These are phyloP conservation scores for Megacollybia platyphylla DNA, from an alignment of 1,284 basidiomycete species.

Conservation along the genomic window DNA sequence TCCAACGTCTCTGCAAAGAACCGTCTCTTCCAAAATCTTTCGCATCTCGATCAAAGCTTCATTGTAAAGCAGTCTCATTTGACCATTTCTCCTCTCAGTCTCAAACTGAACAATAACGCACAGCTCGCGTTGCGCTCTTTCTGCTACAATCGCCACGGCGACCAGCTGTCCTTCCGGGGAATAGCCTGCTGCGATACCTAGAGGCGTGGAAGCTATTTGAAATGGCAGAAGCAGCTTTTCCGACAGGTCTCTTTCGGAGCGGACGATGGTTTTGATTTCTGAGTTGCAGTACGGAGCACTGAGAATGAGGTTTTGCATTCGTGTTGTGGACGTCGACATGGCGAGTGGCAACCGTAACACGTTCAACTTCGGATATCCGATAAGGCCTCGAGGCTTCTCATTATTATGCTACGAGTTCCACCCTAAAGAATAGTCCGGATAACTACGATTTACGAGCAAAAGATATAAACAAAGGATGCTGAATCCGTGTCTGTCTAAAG, in stretches of 20 bases:
- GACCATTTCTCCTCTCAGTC: background rate
- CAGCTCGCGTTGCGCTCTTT: background rate
- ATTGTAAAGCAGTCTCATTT: background rate
- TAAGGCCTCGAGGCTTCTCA: too few relatives aligned
- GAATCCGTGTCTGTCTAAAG: background rate
- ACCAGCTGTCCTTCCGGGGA: background rate
- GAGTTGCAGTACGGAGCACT: too few relatives aligned
- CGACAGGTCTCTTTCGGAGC: background rate
- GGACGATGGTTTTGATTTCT: too few relatives aligned
- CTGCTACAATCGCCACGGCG: background rate
- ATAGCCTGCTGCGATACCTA: background rate
- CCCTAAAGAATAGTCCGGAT: too few relatives aligned
- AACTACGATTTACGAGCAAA: background rate
- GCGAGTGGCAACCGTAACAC: too few relatives aligned
- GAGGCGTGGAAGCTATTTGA: background rate
- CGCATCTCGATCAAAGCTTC: background rate
- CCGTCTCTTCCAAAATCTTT: constrained; percentile 1
- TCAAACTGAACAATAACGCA: background rate
- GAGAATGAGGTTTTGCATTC: too few relatives aligned
- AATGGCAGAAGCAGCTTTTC: background rate
- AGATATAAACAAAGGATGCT: background rate
- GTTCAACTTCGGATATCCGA: too few relatives aligned
- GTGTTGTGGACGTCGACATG: too few relatives aligned
- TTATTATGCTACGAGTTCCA: too few relatives aligned
- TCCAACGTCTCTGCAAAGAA: constrained; percentile 21